Base-by-base conservation (phyloP, 108 stramenopile genomes). In the Skeletonema menzelii region DNA sequence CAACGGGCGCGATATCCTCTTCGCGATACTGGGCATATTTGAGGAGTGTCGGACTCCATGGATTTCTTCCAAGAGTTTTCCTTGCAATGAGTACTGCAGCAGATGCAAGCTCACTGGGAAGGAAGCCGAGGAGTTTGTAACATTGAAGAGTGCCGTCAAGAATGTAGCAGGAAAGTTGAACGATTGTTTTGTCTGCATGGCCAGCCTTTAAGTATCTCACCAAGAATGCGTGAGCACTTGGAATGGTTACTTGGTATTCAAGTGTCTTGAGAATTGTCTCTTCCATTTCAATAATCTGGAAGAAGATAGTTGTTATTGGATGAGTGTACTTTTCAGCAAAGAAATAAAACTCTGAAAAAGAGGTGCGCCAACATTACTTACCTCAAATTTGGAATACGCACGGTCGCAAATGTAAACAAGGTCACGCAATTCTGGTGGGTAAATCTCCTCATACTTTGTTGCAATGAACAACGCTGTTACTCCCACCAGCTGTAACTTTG, bases 361-460 rank as follows among this genome's bases (percentile, higher is more conserved):
- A 8, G 22, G 24, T 53, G n/a, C 20, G 8, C 22, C 2, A 22
- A 22, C 4, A 20, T 22, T 53, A 53, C 78, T 57, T 20, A 93
- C 86, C 38, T 95, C 91, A 13, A 96, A 71, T 65, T 83, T 79
- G 28, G 90, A 95, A 84, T 99, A 99, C 24, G 98, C 97, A 47
- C 86, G 70, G 79, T 98, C 97, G 20, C 96, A 97, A 71, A 99
- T 97, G 87, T 96, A 99, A 22, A 99, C 98, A 31, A 97, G 94
- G 63, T 99, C 99, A 35, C 87, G 81, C 53, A 97, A 82, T 80
- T 98, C 96, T 6, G 98, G 98, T 13, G 99, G 97, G 79, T 98
- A 98, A 64, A 99, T 97, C 84, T 99, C 99, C 80, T 99, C 99
- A 83, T 99, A 99, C 83, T 99, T 99, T 65, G 94, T 94, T 27